phyloP scores from a whole-genome alignment of 1,284 basidiomycete genomes.

The Xerocomus minutiporus region DNA sequence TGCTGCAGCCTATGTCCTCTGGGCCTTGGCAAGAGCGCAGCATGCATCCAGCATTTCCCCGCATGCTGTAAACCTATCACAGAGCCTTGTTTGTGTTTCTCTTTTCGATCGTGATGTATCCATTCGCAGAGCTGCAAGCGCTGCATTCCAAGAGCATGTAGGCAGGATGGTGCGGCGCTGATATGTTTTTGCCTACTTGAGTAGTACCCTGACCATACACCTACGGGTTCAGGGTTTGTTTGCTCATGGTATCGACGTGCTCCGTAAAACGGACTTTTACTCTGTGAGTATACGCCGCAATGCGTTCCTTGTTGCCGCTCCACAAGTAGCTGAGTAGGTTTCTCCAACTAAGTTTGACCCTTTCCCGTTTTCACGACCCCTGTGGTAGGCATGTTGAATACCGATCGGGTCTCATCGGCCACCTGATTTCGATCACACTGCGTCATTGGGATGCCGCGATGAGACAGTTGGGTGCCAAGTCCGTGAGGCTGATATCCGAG shows the following conservation, averaged over 20 bases:
- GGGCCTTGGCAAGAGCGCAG: conserved; percentile 87
- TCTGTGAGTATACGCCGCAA: conserved; percentile 83
- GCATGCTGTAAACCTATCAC: conserved; percentile 64
- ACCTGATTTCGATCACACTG: conserved; percentile 71
- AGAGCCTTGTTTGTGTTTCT: conserved; percentile 70
- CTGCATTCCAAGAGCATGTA: conserved; percentile 96
- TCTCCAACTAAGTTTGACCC: conserved; percentile 2
- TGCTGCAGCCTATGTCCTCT: conserved; percentile 90
- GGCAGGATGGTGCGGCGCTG: conserved; percentile 73
- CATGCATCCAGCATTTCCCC: conserved; percentile 56
- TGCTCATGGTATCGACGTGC: conserved; percentile 89
- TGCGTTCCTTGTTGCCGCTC: conserved; percentile 80
- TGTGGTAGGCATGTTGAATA: conserved; percentile 64
- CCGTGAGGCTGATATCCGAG: conserved; percentile 66
- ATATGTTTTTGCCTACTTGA: conserved; percentile 6
- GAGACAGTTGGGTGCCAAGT: conserved; percentile 76
- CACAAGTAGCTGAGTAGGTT: conserved; percentile 79
- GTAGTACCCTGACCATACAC: conserved; percentile 12
- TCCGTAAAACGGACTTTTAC: conserved; percentile 92
- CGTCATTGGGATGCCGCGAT: conserved; percentile 89
- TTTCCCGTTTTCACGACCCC: conserved; percentile 4
- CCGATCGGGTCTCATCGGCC: conserved; percentile 63
- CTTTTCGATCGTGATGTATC: conserved; percentile 92
- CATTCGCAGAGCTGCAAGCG: conserved; percentile 94
- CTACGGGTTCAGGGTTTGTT: conserved; percentile 64